Evolutionary conservation across 1,139 yeast genomes (phyloP), one percentile per base, ranked within the genome.

Genomic region (Kodamaea sp.): DNA sequence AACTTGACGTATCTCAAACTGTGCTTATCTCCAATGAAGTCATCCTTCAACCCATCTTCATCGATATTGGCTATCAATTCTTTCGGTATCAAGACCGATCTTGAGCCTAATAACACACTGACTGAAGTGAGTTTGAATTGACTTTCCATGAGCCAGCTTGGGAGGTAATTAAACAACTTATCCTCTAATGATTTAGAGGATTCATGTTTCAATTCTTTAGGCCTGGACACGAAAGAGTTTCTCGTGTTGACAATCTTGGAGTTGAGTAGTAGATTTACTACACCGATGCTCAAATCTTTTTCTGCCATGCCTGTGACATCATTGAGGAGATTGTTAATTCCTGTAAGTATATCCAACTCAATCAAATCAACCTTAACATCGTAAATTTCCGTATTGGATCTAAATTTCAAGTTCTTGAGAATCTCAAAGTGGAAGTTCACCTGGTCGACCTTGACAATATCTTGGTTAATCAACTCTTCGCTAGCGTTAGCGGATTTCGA

Each of bases 1-100:
- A 46, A 12, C 14, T 37, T 37, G 13, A 42, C 40, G 20, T 61
- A 67, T 44, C 80, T 59, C 32, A 76, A 51, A 8, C 53, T 57
- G 32, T 67, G 62, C 11, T 68, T 66, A 23, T 60, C 59, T 4
- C 42, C 48, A 14, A 68, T 61, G 24, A 63, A 50, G 47, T 76
- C 80, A 31, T 62, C 59, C 18, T 60, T 52, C 20, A 69, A 58
- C 15, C 65, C 68, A 2, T 67, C 52, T 9, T 18, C 8, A 6
- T 54, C 61, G 4, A 55, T 40, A 2, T 48, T 41, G 22, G 61
- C 54, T 28, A 69, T 54, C 5, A 67, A 46, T 30, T 65, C 62
- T 8, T 73, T 44, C 10, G 69, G 78, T 42, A 81, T 68, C 33
- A 82, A 63, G 0, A 81, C 71, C 0, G 88, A 81, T 32, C 86